Conservation (phyloP, 2,329 filamentous ascomycete genomes). For the Colletotrichum tofieldiae region DNA sequence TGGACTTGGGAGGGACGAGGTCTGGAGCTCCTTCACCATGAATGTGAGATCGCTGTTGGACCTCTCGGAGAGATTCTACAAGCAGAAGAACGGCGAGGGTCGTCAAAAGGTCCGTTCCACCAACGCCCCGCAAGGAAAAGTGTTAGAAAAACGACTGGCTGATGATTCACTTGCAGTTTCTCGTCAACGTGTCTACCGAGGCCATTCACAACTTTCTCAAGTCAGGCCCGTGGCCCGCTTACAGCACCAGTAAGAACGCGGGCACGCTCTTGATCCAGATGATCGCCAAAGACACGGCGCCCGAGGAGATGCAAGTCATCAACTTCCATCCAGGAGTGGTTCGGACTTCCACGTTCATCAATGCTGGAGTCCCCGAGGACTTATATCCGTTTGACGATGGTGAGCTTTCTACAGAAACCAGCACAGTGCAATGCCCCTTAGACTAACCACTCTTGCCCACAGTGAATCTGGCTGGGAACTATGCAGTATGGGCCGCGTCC, state of each 20-base stretch:
- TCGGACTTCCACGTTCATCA: conserved; percentile 50
- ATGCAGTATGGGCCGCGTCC: conserved; percentile 57
- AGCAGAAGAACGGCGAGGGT: conserved; percentile 48
- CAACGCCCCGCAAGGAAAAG: not conserved
- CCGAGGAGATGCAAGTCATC: conserved; percentile 56
- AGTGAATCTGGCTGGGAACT: conserved; percentile 45
- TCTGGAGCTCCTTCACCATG: conserved; percentile 36
- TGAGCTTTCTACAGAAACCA: conserved; percentile 4
- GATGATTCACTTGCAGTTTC: conserved; percentile 44
- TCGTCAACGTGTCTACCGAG: conserved; percentile 52
- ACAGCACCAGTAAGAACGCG: conserved; percentile 57
- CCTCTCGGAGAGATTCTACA: conserved; percentile 48
- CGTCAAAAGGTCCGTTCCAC: conserved; percentile 43
- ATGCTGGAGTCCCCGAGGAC: conserved; percentile 46
- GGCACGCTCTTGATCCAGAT: conserved; percentile 55
- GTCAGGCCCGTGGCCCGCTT: conserved; percentile 47
- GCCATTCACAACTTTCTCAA: conserved; percentile 50
- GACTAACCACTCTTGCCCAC: not conserved
- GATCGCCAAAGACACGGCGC: conserved; percentile 54
- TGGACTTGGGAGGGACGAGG: conserved; percentile 27
- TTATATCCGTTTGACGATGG: conserved; percentile 49
- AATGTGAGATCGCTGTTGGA: conserved; percentile 43
- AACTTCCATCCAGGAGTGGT: conserved; percentile 59
- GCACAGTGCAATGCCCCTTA: not conserved
- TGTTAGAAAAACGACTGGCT: not conserved